Evolutionary conservation across 2,329 filamentous ascomycete species (phyloP).

Genomic region (Lasiodiplodia gonubiensis): DNA sequence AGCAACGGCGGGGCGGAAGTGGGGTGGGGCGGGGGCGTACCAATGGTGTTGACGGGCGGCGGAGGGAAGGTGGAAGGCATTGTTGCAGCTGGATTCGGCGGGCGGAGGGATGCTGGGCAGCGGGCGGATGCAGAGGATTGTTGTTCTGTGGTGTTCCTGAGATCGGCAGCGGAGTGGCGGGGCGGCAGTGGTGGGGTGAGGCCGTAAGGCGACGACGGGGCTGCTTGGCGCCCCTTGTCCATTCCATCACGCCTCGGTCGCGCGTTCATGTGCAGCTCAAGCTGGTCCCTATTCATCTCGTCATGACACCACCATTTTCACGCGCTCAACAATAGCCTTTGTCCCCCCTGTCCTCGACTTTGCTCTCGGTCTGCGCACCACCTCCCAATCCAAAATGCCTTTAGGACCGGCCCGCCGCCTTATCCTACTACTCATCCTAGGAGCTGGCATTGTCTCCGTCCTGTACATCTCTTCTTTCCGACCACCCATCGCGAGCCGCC

Average conservation of each 20-base stretch:
- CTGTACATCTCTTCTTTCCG: slow-evolving; percentile 66
- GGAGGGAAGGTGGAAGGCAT: slow-evolving; percentile 68
- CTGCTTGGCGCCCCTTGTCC: slow-evolving; percentile 27
- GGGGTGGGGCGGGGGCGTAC: slow-evolving; percentile 40
- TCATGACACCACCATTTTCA: slow-evolving; percentile 25
- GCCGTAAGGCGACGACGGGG: slow-evolving; percentile 1
- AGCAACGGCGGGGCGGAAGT: slow-evolving; percentile 6
- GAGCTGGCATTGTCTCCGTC: slow-evolving; percentile 62
- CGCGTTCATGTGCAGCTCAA: slow-evolving; percentile 15
- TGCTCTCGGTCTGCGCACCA: not conserved
- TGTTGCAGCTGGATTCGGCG: not conserved
- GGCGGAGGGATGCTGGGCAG: not conserved
- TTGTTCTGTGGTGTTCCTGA: slow-evolving; percentile 17
- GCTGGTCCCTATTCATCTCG: slow-evolving; percentile 14
- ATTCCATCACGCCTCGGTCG: slow-evolving; percentile 22
- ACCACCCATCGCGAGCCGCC: slow-evolving; percentile 34
- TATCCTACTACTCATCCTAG: slow-evolving; percentile 56
- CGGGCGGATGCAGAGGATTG: not conserved
- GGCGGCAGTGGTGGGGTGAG: slow-evolving; percentile 19
- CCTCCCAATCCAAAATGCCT: slow-evolving; percentile 35
- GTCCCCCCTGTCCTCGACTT: not conserved
- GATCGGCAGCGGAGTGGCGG: slow-evolving; percentile 26
- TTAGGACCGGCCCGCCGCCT: slow-evolving; percentile 44
- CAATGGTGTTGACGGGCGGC: slow-evolving; percentile 76
- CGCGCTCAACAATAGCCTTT: slow-evolving; percentile 6